A percentile compares a stretch with the other conserved stretches of the same genome.
Conservation (phyloP, 495 filamentous ascomycete species). For the Amniculicola lignicola region DNA sequence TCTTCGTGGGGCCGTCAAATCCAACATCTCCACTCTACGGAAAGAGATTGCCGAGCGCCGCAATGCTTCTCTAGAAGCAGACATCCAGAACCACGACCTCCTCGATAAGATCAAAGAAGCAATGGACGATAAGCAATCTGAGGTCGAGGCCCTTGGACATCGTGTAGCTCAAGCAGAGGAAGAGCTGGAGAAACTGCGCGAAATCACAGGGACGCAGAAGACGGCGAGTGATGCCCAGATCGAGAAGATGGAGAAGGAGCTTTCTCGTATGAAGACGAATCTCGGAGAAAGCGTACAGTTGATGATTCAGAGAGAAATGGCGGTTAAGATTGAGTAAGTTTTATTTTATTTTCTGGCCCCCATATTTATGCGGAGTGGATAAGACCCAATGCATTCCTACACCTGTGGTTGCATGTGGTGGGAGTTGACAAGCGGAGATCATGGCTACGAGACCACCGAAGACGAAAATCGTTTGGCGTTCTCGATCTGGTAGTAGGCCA, state of each 20-base stretch:
- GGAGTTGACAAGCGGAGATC: too few relatives aligned
- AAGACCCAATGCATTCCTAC: too few relatives aligned
- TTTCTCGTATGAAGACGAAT: conserved; percentile 82
- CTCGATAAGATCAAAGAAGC: conserved; percentile 90
- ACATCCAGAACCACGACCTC: conserved; percentile 86
- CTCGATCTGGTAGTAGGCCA: too few relatives aligned
- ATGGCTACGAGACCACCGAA: too few relatives aligned
- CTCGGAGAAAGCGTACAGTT: conserved; percentile 85
- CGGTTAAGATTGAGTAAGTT: conserved; percentile 85
- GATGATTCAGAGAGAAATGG: conserved; percentile 95
- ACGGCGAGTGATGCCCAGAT: conserved; percentile 85
- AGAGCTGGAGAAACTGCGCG: conserved; percentile 90
- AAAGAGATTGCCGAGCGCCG: conserved; percentile 87
- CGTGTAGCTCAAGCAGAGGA: conserved; percentile 78
- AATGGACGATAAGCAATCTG: conserved; percentile 86
- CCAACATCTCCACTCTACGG: conserved; percentile 68
- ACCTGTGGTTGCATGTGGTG: too few relatives aligned
- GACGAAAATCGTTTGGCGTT: too few relatives aligned
- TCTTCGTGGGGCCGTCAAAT: conserved; percentile 74
- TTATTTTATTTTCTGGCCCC: background rate
- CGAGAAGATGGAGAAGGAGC: conserved; percentile 96
- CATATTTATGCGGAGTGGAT: too few relatives aligned
- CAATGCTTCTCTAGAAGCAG: conserved; percentile 74
- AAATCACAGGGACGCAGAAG: conserved; percentile 83
- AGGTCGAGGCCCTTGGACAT: conserved; percentile 90